Evolutionary conservation across 177 flowering plant species (phyloP).

Genomic region (Vitis hybrid): DNA sequence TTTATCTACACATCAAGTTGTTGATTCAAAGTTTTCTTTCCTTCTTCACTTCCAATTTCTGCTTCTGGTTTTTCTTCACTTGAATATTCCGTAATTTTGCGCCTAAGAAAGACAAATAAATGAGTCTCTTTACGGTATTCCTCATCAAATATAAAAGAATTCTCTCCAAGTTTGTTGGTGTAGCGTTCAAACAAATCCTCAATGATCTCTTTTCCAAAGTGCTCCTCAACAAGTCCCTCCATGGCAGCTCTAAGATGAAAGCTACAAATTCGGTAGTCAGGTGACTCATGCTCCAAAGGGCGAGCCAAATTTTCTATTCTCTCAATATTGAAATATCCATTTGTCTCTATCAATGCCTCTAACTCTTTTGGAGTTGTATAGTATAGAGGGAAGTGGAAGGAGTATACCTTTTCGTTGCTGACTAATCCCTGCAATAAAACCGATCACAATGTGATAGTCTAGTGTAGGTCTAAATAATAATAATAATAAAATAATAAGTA

Average conservation of each 20-base stretch:
- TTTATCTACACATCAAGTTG: no score
- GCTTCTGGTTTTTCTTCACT: no score
- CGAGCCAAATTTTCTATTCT: conserved; percentile 3
- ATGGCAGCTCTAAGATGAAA: conserved; percentile 19
- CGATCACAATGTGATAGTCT: neutral
- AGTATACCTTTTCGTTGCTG: neutral
- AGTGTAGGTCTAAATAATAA: no score
- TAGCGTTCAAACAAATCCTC: conserved; percentile 1
- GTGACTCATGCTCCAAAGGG: neutral
- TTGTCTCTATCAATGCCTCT: neutral
- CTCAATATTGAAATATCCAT: conserved; percentile 7
- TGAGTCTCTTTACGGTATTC: no score
- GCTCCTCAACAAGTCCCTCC: conserved; percentile 16
- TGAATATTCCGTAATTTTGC: no score
- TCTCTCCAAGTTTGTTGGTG: neutral
- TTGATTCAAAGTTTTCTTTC: no score
- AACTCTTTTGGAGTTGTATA: neutral
- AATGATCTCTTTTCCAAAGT: conserved; percentile 21
- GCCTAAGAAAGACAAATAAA: no score
- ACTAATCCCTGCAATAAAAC: conserved; percentile 10
- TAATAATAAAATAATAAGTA: no score
- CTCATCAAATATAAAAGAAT: neutral
- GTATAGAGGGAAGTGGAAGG: conserved; percentile 12
- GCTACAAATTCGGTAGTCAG: neutral
- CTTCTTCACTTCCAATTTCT: no score